Evolutionary conservation across 2,329 filamentous ascomycete genomes (phyloP).

Genomic region (Xylaria hypoxylon): DNA sequence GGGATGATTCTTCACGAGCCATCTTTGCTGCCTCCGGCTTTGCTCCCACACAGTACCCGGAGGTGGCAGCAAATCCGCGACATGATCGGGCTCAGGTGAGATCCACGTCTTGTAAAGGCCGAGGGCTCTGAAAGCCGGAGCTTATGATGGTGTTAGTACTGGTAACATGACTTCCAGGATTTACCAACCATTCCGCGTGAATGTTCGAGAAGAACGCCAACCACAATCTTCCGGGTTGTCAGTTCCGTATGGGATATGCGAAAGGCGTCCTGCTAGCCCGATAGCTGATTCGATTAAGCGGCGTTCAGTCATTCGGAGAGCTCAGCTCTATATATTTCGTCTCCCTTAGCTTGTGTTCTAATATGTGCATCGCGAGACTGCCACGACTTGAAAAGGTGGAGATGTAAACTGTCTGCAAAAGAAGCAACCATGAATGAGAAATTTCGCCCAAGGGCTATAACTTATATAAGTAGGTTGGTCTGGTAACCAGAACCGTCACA

Average conservation of each 20-base stretch:
- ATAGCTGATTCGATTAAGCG: conserved; percentile 47
- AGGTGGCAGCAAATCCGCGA: conserved; percentile 13
- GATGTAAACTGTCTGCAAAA: conserved; percentile 8
- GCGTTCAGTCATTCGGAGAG: conserved; percentile 51
- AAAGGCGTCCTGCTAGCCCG: conserved; percentile 50
- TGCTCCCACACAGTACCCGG: conserved; percentile 40
- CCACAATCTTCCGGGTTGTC: conserved; percentile 47
- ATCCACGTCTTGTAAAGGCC: conserved; percentile 45
- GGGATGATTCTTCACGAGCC: conserved; percentile 64
- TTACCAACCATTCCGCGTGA: conserved; percentile 44
- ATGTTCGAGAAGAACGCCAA: conserved; percentile 48
- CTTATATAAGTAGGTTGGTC: conserved; percentile 15
- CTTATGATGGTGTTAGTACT: conserved; percentile 43
- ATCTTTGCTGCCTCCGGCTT: conserved; percentile 53
- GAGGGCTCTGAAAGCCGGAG: conserved; percentile 46
- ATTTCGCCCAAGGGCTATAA: not conserved
- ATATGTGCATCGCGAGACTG: conserved; percentile 47
- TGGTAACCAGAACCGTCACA: conserved; percentile 8
- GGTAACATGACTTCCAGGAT: not conserved
- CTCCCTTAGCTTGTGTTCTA: conserved; percentile 39
- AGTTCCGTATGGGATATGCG: conserved; percentile 44
- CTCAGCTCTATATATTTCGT: conserved; percentile 43
- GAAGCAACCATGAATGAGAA: not conserved
- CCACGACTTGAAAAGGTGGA: conserved; percentile 25
- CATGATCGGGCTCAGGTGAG: conserved; percentile 30